Conservation (phyloP, 768 basidiomycete genomes). For the Lactarius sanguifluus region DNA sequence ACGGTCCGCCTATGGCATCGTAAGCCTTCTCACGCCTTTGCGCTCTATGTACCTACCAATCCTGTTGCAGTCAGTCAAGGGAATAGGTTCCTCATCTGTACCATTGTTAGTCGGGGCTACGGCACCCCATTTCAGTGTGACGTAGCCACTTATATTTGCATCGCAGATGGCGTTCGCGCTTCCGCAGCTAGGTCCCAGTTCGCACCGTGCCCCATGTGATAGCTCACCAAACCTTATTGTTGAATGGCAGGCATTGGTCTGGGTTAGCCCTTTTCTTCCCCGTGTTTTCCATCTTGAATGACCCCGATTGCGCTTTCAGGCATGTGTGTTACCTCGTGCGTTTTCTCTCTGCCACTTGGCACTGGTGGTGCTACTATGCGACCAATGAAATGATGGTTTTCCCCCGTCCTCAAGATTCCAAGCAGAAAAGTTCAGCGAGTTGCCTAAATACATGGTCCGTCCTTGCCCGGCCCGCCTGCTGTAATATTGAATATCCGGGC, state of each 20-base stretch:
- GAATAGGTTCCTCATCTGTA: conserved; percentile 3
- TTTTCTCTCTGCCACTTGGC: neutral
- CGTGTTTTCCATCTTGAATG: neutral
- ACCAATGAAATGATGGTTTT: neutral
- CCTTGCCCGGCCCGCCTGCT: too few relatives aligned
- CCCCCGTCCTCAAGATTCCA: neutral
- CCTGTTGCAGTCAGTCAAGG: neutral
- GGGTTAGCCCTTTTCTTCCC: neutral
- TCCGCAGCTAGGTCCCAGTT: conserved; percentile 5
- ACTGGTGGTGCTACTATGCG: neutral
- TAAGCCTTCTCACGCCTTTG: neutral
- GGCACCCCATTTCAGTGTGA: neutral
- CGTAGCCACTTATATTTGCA: neutral
- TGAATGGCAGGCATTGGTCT: conserved; percentile 11
- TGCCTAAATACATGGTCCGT: conserved; percentile 3
- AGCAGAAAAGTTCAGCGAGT: neutral
- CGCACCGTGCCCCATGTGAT: neutral
- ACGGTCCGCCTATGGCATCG: conserved; percentile 18
- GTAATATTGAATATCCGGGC: neutral
- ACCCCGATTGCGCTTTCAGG: neutral
- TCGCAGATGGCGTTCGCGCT: conserved; percentile 10
- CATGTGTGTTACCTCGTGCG: conserved; percentile 10
- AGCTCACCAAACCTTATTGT: neutral
- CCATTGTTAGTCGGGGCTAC: conserved; percentile 3
- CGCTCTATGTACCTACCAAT: neutral